These are phyloP conservation scores for Aspergillus haitiensis DNA, from an alignment of 495 filamentous ascomycete species.

Conservation along the genomic window DNA sequence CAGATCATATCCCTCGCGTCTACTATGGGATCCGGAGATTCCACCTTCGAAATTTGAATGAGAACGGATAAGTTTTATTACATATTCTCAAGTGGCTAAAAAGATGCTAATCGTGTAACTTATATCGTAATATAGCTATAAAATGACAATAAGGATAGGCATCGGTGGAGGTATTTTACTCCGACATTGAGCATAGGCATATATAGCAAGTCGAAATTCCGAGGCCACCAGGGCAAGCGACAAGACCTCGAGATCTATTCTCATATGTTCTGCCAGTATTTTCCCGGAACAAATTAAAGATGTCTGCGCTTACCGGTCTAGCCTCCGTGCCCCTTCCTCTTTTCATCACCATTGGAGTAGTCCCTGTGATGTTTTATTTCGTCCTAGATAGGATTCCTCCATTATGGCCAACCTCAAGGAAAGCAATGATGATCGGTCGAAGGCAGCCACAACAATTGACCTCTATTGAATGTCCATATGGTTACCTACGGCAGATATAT, in stretches of 20 bases:
- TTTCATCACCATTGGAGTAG: constrained; percentile 10
- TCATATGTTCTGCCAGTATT: neutral
- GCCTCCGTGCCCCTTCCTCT: constrained; percentile 17
- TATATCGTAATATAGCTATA: neutral
- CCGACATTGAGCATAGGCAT: neutral
- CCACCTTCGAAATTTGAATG: neutral
- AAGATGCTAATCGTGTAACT: constrained; percentile 1
- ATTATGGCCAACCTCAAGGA: constrained; percentile 21
- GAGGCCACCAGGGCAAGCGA: neutral
- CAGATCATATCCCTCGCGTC: neutral
- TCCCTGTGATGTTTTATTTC: constrained; percentile 17
- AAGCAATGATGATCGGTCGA: constrained; percentile 21
- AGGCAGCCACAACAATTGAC: constrained; percentile 21
- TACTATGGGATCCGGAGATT: neutral
- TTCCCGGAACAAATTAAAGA: neutral
- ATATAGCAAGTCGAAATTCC: constrained; percentile 5
- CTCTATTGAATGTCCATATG: constrained; percentile 26
- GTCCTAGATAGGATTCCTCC: constrained; percentile 20
- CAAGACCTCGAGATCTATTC: neutral
- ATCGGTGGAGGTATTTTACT: neutral
- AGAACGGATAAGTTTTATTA: neutral
- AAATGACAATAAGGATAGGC: neutral
- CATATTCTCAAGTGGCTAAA: neutral
- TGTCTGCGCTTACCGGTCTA: constrained; percentile 7
- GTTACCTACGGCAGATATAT: constrained; percentile 25